These are phyloP conservation scores for Botrytis pseudocinerea DNA, from an alignment of 2,329 filamentous ascomycete genomes.

Conservation along the genomic window DNA sequence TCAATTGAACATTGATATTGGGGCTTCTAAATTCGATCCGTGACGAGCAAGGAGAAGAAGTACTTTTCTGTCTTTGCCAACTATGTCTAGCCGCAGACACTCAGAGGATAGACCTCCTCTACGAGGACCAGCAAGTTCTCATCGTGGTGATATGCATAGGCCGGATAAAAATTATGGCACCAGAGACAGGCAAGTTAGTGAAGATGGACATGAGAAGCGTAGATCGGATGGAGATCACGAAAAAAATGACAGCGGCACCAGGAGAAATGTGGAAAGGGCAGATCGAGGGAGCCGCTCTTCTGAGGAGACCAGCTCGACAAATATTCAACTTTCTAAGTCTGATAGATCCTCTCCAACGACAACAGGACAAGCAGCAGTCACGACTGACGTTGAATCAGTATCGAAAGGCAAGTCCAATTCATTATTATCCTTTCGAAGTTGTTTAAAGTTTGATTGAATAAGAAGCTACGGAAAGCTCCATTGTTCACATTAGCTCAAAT, in stretches of 20 bases:
- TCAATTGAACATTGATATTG: not conserved
- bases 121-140: not conserved
- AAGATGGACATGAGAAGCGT: not conserved
- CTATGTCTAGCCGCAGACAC: slow-evolving; percentile 8
- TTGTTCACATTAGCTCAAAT: not conserved
- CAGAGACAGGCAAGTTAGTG: not conserved
- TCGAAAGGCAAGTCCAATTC: not conserved
- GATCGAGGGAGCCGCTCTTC: not conserved
- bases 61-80: not conserved
- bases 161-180: not conserved
- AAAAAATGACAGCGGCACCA: not conserved
- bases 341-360: not conserved
- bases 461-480: not conserved
- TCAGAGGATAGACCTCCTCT: not conserved
- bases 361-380: not conserved
- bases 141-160: not conserved
- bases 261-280: not conserved
- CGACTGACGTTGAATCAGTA: not conserved
- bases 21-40: not conserved
- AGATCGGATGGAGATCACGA: not conserved
- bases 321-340: not conserved
- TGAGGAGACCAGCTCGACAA: slow-evolving; percentile 7
- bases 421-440: not conserved
- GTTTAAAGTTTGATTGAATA: not conserved
- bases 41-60: not conserved